A percentile compares a stretch with the other conserved stretches of the same genome.
phyloP scores from a whole-genome alignment of 164 flowering plant species.

The Annona cherimola region DNA sequence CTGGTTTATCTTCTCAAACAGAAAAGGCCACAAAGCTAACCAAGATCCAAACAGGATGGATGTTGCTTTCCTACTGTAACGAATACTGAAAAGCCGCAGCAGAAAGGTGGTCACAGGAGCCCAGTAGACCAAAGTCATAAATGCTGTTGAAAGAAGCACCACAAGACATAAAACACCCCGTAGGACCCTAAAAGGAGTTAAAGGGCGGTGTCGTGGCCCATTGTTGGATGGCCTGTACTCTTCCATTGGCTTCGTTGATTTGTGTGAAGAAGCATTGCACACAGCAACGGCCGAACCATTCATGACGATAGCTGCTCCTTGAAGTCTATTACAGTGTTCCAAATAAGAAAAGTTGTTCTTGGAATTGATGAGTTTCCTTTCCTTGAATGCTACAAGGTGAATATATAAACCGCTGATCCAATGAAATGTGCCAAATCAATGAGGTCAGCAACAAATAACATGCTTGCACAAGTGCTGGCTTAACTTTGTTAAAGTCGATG shows the following conservation, averaged over 20 bases:
- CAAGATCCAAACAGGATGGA: conserved; percentile 70
- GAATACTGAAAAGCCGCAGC: conserved; percentile 62
- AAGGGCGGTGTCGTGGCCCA: conserved; percentile 32
- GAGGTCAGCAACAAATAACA: background rate
- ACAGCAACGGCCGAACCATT: conserved; percentile 12
- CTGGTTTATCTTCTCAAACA: conserved; percentile 86
- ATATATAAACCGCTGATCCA: background rate
- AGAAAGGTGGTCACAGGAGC: conserved; percentile 39
- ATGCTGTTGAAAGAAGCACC: conserved; percentile 67
- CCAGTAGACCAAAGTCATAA: conserved; percentile 56
- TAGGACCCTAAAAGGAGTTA: conserved; percentile 53
- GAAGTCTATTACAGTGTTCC: conserved; percentile 3
- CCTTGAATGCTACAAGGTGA: background rate
- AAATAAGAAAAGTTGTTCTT: background rate
- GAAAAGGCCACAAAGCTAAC: conserved; percentile 90
- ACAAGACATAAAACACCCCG: conserved; percentile 72
- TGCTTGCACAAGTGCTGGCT: background rate
- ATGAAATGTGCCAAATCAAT: background rate
- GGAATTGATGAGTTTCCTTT: background rate
- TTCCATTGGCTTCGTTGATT: conserved; percentile 33
- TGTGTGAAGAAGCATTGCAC: conserved; percentile 4
- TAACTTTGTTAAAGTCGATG: background rate
- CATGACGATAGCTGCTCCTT: background rate
- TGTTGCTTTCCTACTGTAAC: conserved; percentile 55
- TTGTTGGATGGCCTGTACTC: conserved; percentile 16